phyloP scores from a whole-genome alignment of 2,329 filamentous ascomycete genomes.

The Coniochaeta prunicola region DNA sequence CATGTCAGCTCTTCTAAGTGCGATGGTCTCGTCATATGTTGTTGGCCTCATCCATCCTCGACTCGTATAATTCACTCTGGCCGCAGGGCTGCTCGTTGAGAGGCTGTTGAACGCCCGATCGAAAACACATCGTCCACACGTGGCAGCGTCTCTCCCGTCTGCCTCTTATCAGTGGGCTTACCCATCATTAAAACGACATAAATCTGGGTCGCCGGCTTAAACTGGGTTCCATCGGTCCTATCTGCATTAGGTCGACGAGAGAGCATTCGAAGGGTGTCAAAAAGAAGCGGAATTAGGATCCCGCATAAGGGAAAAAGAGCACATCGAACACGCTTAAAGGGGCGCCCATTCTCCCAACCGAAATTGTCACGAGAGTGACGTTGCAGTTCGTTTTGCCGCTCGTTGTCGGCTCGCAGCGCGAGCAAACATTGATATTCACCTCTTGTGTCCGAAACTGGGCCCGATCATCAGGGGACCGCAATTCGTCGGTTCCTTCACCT shows the following conservation, averaged over 20 bases:
- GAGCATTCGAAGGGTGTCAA: neutral
- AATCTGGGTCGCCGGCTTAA: constrained; percentile 1
- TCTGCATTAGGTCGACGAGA: neutral
- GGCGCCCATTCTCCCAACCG: neutral
- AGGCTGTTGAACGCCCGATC: neutral
- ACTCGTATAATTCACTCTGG: neutral
- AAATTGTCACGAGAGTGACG: neutral
- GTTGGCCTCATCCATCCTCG: neutral
- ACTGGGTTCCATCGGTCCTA: constrained; percentile 1
- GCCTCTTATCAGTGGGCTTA: neutral
- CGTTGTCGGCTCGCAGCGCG: neutral
- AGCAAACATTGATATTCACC: neutral
- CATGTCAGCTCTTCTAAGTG: neutral
- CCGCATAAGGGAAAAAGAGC: neutral
- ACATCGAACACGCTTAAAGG: neutral
- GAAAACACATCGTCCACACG: neutral
- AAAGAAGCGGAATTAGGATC: neutral
- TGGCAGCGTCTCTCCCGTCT: neutral
- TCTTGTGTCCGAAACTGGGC: neutral
- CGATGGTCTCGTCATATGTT: constrained; percentile 2
- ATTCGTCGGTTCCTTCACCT: neutral
- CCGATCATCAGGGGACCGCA: neutral
- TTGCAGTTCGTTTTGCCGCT: neutral
- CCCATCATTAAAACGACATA: neutral
- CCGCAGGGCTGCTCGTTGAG: neutral